These are phyloP conservation scores for Phaeosphaeriaceae sp. DNA, from an alignment of 2,329 filamentous ascomycete species.

Conservation along the genomic window DNA sequence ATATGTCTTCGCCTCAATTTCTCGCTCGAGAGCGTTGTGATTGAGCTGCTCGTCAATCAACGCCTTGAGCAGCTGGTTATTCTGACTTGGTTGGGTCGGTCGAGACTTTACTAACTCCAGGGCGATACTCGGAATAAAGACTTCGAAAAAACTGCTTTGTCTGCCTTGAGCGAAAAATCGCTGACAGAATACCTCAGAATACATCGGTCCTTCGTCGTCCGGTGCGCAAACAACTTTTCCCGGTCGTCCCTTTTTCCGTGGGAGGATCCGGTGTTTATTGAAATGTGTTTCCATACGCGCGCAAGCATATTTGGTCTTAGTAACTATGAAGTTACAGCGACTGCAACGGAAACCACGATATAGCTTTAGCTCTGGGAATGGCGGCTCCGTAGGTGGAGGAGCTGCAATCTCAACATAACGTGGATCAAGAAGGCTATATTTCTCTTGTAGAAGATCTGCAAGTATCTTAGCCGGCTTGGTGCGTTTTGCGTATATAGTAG, in stretches of 20 bases:
- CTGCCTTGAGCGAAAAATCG: no score
- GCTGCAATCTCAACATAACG: background rate
- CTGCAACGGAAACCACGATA: conserved; percentile 6
- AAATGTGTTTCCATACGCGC: conserved; percentile 1
- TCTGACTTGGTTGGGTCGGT: no score
- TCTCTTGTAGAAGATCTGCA: background rate
- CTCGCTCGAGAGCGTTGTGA: no score
- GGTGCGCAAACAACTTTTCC: no score
- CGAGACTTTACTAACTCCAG: no score
- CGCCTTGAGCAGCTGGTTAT: no score
- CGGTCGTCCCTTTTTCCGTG: conserved; percentile 1
- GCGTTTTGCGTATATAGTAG: background rate
- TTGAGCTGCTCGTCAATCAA: no score
- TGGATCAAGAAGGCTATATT: conserved; percentile 5
- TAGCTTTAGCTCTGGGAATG: conserved; percentile 7
- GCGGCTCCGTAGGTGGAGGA: conserved; percentile 1
- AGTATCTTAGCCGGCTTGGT: background rate
- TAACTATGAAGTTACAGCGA: conserved; percentile 1
- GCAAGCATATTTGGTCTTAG: background rate
- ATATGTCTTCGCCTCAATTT: background rate
- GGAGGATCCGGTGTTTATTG: conserved; percentile 5
- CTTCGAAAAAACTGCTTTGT: no score
- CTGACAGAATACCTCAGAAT: no score
- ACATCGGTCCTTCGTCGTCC: no score
- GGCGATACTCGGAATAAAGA: no score